Evolutionary conservation across 768 basidiomycete genomes (phyloP), one percentile per base, ranked within the genome.

Genomic region (Kwoniella dejecticola): DNA sequence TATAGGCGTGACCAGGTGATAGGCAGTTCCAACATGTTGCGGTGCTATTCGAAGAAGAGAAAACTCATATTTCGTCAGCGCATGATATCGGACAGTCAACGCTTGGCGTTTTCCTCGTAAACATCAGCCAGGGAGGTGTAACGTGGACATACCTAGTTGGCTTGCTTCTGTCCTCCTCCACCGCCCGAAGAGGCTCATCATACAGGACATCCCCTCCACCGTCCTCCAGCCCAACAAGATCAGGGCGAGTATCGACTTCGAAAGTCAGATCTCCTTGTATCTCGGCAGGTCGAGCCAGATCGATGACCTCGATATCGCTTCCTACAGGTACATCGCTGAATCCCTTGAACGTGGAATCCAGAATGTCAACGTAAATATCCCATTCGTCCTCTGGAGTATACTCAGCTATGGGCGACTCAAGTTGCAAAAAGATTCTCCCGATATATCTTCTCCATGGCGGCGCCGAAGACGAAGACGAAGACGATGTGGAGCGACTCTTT

Each of bases 1-100:
- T 36, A 40, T 58, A 29, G 2, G 52, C 19, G 49, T 75, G 74
- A 7, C 74, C 74, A 31, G 60, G 46, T 44, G 63, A 45, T 1
- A 63, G 58, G 52, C 74, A 75, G 31, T 70, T 71, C 69, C 71
- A 72, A 45, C 74, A 75, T 60, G 58, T 13, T 47, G 61, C 62
- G 15, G 59, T 68, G 36, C 31, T 55, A 42, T 12, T n/a, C n/a
- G n/a, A n/a, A n/a, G n/a, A n/a, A n/a, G n/a, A n/a, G n/a, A n/a
- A 21, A 36, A 36, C 15, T 7, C 15, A 36, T 36, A 36, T 36
- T 15, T 36, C 33, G 15, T 36, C 33, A 36, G 33, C 33, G n/a
- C n/a, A n/a, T n/a, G n/a, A n/a, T n/a, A n/a, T n/a, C n/a, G n/a
- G n/a, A n/a, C n/a, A n/a, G n/a, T n/a, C n/a, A n/a, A n/a, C n/a